A percentile compares a stretch with the other conserved stretches of the same genome.
These are phyloP conservation scores for Zoysia japonica DNA, from an alignment of 176 grass and related monocot genomes.

Conservation along the genomic window DNA sequence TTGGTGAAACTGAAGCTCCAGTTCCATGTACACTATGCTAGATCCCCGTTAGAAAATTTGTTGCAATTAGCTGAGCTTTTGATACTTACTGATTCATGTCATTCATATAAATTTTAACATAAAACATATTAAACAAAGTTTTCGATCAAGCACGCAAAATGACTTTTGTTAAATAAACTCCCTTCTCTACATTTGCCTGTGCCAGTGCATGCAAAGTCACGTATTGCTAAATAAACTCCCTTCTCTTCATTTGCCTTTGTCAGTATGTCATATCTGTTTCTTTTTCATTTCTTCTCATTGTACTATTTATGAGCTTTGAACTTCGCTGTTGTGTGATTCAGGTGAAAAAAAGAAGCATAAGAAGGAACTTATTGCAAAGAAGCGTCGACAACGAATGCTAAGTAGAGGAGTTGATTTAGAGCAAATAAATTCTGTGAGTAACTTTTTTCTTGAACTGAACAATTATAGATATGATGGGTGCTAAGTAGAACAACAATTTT, in stretches of 20 bases:
- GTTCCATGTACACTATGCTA: too few relatives aligned
- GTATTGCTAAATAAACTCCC: not conserved
- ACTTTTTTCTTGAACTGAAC: constrained; percentile 26
- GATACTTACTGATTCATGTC: too few relatives aligned
- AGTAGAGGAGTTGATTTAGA: constrained; percentile 87
- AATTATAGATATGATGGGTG: not conserved
- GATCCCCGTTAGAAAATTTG: too few relatives aligned
- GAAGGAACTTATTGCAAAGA: constrained; percentile 87
- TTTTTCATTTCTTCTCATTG: not conserved
- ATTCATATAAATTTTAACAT: too few relatives aligned
- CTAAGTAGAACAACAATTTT: not conserved
- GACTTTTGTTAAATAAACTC: not conserved
- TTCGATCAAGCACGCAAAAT: not conserved
- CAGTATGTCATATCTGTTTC: not conserved
- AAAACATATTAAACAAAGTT: too few relatives aligned
- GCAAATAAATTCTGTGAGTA: constrained; percentile 86
- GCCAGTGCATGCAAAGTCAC: not conserved
- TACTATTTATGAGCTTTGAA: not conserved
- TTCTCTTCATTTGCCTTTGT: not conserved
- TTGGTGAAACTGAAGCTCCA: too few relatives aligned
- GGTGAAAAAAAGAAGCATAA: constrained; percentile 87
- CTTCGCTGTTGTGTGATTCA: constrained; percentile 40
- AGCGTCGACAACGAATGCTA: constrained; percentile 77
- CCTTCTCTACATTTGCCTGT: not conserved
- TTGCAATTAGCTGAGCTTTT: not conserved